These are phyloP conservation scores for Mortierella polycephala DNA, from an alignment of 371 early-diverging fungal genomes.

Conservation along the genomic window DNA sequence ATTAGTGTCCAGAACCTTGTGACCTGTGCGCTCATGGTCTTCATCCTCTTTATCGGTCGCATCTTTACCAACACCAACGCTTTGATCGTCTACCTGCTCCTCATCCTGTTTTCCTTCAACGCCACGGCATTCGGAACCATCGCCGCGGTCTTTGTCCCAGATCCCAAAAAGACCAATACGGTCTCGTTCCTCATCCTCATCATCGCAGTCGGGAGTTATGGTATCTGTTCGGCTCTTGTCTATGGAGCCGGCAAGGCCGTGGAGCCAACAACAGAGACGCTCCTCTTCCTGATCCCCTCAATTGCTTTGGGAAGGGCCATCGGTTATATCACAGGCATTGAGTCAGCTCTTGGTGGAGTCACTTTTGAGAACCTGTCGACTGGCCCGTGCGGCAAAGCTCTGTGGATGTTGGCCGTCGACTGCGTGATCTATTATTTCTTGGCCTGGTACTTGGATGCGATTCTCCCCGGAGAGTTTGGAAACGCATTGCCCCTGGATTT, in stretches of 20 bases:
- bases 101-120: constrained; percentile 52
- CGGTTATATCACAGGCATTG: constrained; percentile 43
- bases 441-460: constrained; percentile 56
- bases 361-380: constrained; percentile 28
- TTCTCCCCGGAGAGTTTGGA: constrained; percentile 46
- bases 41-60: constrained; percentile 44
- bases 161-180: constrained; percentile 51
- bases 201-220: constrained; percentile 27
- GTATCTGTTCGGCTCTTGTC: constrained; percentile 34
- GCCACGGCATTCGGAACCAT: constrained; percentile 47
- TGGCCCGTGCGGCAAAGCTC: constrained; percentile 37
- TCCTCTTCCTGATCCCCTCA: constrained; percentile 51
- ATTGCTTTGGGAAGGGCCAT: constrained; percentile 54
- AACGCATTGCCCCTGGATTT: constrained; percentile 49
- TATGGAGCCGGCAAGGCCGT: constrained; percentile 10
- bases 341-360: constrained; percentile 41
- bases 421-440: constrained; percentile 53
- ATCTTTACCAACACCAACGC: constrained; percentile 44
- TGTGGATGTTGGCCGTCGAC: constrained; percentile 54
- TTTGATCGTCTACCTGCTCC: constrained; percentile 35
- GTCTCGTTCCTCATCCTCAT: constrained; percentile 27
- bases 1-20: constrained; percentile 35
- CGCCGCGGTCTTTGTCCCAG: constrained; percentile 37
- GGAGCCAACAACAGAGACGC: constrained; percentile 34
- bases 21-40: constrained; percentile 43